Conservation (phyloP, 2,329 filamentous ascomycete genomes). For the Aspergillus sp. region DNA sequence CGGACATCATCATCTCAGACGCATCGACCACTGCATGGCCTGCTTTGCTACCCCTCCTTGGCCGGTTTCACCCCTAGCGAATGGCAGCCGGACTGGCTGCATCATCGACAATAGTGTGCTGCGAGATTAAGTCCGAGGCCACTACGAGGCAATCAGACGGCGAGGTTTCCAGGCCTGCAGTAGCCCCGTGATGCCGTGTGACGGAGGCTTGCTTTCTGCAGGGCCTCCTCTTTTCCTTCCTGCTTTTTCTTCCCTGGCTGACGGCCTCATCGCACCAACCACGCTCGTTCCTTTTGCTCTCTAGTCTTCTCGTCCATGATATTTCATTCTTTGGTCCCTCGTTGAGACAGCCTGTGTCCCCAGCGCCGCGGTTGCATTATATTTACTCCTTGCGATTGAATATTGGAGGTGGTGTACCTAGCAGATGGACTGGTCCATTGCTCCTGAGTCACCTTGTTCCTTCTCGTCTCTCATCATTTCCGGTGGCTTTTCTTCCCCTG, state of each 20-base stretch:
- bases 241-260: background rate
- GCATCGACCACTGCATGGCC: background rate
- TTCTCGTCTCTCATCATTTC: background rate
- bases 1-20: background rate
- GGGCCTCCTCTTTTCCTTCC: background rate
- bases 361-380: slow-evolving; percentile 6
- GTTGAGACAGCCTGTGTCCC: background rate
- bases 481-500: background rate
- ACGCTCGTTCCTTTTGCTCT: background rate
- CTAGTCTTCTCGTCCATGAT: background rate
- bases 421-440: slow-evolving; percentile 3
- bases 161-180: background rate
- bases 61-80: background rate
- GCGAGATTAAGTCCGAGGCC: slow-evolving; percentile 3
- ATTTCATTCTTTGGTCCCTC: slow-evolving; percentile 3
- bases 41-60: background rate
- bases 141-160: slow-evolving; percentile 1
- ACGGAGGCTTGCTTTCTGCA: slow-evolving; percentile 4
- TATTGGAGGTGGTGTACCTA: slow-evolving; percentile 1
- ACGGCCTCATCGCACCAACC: background rate
- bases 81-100: slow-evolving; percentile 5
- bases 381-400: slow-evolving; percentile 2
- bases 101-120: slow-evolving; percentile 7
- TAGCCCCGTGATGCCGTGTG: slow-evolving; percentile 15
- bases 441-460: background rate